phyloP scores from a whole-genome alignment of 345 rosid species.

The Sonneratia alba region DNA sequence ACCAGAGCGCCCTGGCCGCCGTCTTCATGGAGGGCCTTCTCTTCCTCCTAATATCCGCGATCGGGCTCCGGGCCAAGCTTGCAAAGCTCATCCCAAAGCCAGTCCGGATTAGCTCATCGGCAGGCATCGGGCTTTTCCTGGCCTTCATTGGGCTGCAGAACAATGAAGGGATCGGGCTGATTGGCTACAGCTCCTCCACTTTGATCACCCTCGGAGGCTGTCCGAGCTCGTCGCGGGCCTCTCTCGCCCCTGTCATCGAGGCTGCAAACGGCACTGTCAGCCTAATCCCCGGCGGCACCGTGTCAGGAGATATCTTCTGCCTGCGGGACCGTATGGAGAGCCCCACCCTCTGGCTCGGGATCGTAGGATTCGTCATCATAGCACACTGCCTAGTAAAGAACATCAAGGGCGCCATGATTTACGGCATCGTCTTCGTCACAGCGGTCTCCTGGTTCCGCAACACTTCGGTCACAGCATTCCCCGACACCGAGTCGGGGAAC shows the following conservation, averaged over 20 bases:
- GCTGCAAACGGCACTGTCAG: constrained; percentile 55
- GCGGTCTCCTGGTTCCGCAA: constrained; percentile 85
- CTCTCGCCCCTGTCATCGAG: constrained; percentile 60
- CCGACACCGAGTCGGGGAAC: constrained; percentile 46
- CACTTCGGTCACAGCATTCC: constrained; percentile 72
- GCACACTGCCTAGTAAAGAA: constrained; percentile 74
- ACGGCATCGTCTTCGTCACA: constrained; percentile 79
- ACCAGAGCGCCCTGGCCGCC: constrained; percentile 67
- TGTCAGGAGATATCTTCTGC: constrained; percentile 57
- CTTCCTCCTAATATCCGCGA: constrained; percentile 64
- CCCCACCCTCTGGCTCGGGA: constrained; percentile 76
- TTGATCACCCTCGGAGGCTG: constrained; percentile 81
- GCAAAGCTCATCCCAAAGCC: constrained; percentile 88
- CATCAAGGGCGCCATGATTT: constrained; percentile 80
- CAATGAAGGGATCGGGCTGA: constrained; percentile 76
- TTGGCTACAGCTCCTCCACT: constrained; percentile 78
- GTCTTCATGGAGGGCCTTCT: constrained; percentile 73
- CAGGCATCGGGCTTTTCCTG: constrained; percentile 86
- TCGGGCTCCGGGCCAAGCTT: constrained; percentile 71
- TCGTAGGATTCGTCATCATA: constrained; percentile 80
- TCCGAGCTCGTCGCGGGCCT: constrained; percentile 49
- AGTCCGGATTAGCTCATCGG: constrained; percentile 81
- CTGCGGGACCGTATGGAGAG: constrained; percentile 65
- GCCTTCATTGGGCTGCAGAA: constrained; percentile 88
- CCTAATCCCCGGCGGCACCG: constrained; percentile 50